These are phyloP conservation scores for Sugiyamaella grinbergsii DNA, from an alignment of 1,139 yeast species.

Conservation along the genomic window DNA sequence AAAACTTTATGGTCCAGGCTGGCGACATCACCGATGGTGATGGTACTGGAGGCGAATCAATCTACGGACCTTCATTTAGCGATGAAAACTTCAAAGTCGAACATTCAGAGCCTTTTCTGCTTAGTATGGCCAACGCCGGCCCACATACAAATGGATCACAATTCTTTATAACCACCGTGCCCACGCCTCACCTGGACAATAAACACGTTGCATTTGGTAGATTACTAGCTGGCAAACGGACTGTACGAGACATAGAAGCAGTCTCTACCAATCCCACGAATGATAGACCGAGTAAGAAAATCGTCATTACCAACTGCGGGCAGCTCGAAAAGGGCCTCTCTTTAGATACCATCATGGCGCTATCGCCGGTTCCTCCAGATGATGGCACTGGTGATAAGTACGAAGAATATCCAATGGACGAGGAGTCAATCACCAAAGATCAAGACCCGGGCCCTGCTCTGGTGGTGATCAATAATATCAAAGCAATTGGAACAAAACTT, in stretches of 20 bases:
- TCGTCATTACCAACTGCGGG: conserved; percentile 79
- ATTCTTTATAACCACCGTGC: conserved; percentile 82
- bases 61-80: conserved; percentile 92
- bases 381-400: conserved; percentile 87
- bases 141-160: conserved; percentile 96
- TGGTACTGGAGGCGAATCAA: conserved; percentile 95
- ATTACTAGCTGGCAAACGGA: conserved; percentile 77
- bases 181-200: conserved; percentile 84
- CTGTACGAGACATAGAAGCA: conserved; percentile 77
- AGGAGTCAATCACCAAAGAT: conserved; percentile 59
- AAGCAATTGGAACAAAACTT: conserved; percentile 74
- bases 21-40: conserved; percentile 91
- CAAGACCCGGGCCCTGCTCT: conserved; percentile 57
- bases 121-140: conserved; percentile 97
- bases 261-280: conserved; percentile 62
- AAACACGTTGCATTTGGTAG: conserved; percentile 97
- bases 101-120: conserved; percentile 82
- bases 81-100: conserved; percentile 81
- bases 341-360: conserved; percentile 39
- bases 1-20: conserved; percentile 54
- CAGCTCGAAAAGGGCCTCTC: conserved; percentile 64
- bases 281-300: conserved; percentile 68
- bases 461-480: conserved; percentile 63
- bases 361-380: conserved; percentile 40
- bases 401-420: conserved; percentile 66